phyloP scores from a whole-genome alignment of 108 stramenopile genomes.

The Cylindrotheca closterium region DNA sequence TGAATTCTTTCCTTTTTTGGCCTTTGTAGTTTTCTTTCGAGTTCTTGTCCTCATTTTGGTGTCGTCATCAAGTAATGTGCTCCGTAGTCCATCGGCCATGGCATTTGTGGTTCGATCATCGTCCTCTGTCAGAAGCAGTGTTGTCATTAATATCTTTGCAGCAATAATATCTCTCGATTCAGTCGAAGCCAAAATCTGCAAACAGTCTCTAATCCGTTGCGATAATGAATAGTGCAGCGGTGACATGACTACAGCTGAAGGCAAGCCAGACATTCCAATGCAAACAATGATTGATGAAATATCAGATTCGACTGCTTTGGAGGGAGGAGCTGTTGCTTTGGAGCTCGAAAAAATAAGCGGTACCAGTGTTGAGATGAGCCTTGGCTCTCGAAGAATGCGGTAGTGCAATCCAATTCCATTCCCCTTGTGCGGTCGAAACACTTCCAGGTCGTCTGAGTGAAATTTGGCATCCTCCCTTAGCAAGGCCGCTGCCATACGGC shows the following conservation, averaged over 20 bases:
- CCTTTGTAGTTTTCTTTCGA: constrained; percentile 8
- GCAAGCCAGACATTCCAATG: constrained; percentile 37
- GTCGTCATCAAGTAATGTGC: constrained; percentile 5
- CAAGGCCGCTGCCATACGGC: constrained; percentile 9
- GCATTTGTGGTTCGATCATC: constrained; percentile 37
- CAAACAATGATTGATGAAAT: constrained; percentile 27
- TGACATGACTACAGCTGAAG: constrained; percentile 23
- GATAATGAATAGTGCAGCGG: constrained; percentile 26
- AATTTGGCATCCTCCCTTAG: constrained; percentile 29
- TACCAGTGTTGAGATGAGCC: constrained; percentile 12
- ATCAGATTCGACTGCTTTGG: constrained; percentile 11
- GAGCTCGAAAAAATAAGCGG: constrained; percentile 7
- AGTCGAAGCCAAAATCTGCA: constrained; percentile 19
- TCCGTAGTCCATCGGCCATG: constrained; percentile 14
- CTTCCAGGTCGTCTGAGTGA: constrained; percentile 19
- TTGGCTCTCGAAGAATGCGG: constrained; percentile 24
- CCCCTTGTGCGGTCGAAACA: constrained; percentile 37
- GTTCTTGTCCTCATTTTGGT: background rate
- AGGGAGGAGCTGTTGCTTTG: background rate
- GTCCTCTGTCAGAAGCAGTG: constrained; percentile 44
- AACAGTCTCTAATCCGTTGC: constrained; percentile 39
- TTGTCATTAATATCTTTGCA: constrained; percentile 19
- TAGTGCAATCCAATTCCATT: constrained; percentile 45
- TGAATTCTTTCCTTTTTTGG: background rate
- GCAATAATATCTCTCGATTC: constrained; percentile 18